phyloP scores from a whole-genome alignment of 495 filamentous ascomycete genomes.

The Melanomma pulvis-pyrius region DNA sequence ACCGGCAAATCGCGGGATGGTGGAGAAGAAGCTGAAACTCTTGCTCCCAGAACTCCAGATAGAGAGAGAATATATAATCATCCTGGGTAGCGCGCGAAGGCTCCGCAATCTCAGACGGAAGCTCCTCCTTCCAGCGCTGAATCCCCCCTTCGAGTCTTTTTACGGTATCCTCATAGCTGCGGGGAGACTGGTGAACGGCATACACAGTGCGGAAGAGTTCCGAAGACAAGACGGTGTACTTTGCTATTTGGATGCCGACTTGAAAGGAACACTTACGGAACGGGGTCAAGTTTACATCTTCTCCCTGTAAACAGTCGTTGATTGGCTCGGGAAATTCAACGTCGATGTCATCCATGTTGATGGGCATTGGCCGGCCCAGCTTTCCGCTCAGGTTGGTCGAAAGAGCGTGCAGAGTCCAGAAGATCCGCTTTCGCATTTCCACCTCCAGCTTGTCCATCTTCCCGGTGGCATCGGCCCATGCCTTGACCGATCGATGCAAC shows the following conservation, averaged over 20 bases:
- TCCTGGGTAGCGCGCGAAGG: conserved; percentile 53
- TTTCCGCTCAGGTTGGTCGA: conserved; percentile 69
- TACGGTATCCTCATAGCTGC: conserved; percentile 64
- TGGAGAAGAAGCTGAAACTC: conserved; percentile 60
- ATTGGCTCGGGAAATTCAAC: conserved; percentile 71
- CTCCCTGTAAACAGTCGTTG: conserved; percentile 63
- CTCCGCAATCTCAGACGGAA: conserved; percentile 58
- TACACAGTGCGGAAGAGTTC: conserved; percentile 76
- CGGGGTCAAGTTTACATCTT: conserved; percentile 54
- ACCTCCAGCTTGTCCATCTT: conserved; percentile 59
- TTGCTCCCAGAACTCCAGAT: conserved; percentile 51
- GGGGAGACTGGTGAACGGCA: conserved; percentile 59
- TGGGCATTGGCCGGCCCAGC: conserved; percentile 73
- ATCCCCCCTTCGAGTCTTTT: conserved; percentile 64
- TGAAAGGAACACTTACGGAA: conserved; percentile 63
- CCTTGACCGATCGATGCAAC: conserved; percentile 69
- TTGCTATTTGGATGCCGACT: conserved; percentile 64
- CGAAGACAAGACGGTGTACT: conserved; percentile 62
- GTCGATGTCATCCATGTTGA: conserved; percentile 72
- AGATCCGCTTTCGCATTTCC: conserved; percentile 75
- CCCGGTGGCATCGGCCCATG: conserved; percentile 54
- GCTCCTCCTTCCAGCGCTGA: conserved; percentile 55
- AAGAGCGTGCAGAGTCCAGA: conserved; percentile 69
- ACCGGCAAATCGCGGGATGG: conserved; percentile 71
- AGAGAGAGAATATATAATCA: conserved; percentile 52